Conservation (phyloP, 306 rosid species). For the Trifolium repens region DNA sequence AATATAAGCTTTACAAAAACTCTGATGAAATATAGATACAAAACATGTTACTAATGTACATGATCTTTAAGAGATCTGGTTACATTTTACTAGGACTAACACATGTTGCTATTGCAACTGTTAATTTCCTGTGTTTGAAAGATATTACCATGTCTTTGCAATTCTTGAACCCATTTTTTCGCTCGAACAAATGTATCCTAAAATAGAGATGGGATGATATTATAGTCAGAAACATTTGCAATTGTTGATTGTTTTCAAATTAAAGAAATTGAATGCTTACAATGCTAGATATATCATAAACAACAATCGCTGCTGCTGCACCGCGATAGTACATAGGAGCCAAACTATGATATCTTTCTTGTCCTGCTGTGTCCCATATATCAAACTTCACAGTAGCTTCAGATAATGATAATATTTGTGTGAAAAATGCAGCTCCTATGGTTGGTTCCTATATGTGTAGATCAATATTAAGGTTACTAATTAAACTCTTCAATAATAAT, state of each 20-base stretch:
- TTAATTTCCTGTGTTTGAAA: constrained; percentile 6
- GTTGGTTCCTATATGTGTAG: constrained; percentile 75
- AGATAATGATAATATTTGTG: constrained; percentile 75
- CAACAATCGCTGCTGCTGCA: constrained; percentile 88
- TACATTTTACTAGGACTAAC: not conserved
- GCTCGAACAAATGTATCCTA: constrained; percentile 87
- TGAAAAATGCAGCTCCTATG: constrained; percentile 91
- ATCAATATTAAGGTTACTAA: constrained; percentile 22
- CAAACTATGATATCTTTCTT: constrained; percentile 86
- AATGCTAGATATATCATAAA: constrained; percentile 72
- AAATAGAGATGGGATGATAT: constrained; percentile 8
- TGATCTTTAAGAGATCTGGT: not conserved
- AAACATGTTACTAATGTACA: not conserved
- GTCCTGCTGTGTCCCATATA: constrained; percentile 98
- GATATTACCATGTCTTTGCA: constrained; percentile 77
- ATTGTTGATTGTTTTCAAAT: constrained; percentile 10
- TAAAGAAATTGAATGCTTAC: constrained; percentile 45
- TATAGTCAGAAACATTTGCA: too few species aligned
- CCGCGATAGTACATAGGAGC: constrained; percentile 98
- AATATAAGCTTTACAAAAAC: not conserved
- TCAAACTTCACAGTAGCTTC: constrained; percentile 93
- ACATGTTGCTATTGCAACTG: not conserved
- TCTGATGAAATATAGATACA: constrained; percentile 10
- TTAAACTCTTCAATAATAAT: not conserved
- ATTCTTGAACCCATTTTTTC: constrained; percentile 88